Conservation (phyloP, 1,284 basidiomycete species). For the Boletus mariae region DNA sequence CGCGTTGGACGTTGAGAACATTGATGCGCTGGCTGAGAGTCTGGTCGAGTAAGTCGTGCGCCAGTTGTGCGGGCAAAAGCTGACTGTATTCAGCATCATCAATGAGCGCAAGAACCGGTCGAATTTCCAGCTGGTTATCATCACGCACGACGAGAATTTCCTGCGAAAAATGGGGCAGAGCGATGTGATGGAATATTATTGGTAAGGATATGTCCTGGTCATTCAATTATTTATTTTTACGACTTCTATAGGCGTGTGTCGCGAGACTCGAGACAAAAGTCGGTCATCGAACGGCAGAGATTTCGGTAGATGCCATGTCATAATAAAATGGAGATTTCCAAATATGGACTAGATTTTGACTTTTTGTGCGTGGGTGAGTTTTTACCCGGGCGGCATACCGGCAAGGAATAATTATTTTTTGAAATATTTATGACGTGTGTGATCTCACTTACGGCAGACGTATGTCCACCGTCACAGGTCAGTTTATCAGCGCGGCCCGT, state of each 20-base stretch:
- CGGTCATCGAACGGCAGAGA: slow-evolving; percentile 64
- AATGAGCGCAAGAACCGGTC: slow-evolving; percentile 84
- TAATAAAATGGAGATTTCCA: neutral
- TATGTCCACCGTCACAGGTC: slow-evolving; percentile 1
- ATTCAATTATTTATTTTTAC: neutral
- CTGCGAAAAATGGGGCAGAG: slow-evolving; percentile 78
- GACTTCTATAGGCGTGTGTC: slow-evolving; percentile 50
- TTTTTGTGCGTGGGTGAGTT: slow-evolving; percentile 3
- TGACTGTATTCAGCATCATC: slow-evolving; percentile 65
- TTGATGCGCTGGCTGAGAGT: slow-evolving; percentile 88
- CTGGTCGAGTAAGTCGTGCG: slow-evolving; percentile 79
- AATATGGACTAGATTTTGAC: neutral
- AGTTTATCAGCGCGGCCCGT: slow-evolving; percentile 13
- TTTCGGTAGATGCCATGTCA: slow-evolving; percentile 43
- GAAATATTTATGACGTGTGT: slow-evolving; percentile 7
- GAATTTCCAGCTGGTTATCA: slow-evolving; percentile 97
- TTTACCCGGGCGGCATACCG: slow-evolving; percentile 7
- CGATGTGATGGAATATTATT: slow-evolving; percentile 90
- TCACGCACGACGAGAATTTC: slow-evolving; percentile 94
- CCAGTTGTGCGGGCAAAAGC: neutral
- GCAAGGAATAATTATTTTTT: neutral
- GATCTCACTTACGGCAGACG: slow-evolving; percentile 21
- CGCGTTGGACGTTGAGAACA: slow-evolving; percentile 94
- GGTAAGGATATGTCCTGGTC: slow-evolving; percentile 47
- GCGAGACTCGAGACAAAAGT: slow-evolving; percentile 65